Evolutionary conservation across 1,284 basidiomycete genomes (phyloP).

Genomic region (Rhodotorula sp.): DNA sequence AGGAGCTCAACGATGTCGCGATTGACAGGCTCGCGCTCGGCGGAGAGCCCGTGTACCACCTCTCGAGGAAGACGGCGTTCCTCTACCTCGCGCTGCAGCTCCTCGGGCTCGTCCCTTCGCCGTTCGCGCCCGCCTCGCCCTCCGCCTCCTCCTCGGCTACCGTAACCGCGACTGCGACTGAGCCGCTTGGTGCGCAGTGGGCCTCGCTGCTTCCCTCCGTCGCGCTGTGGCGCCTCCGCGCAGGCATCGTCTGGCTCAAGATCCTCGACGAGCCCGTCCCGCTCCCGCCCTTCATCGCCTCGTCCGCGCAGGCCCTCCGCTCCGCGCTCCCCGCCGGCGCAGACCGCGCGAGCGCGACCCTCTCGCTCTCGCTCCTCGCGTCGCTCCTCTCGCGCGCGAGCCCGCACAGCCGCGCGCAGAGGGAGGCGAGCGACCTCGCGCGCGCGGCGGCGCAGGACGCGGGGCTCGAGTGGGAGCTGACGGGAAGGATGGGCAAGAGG

Average conservation of each 20-base stretch:
- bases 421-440: slow-evolving; percentile 75
- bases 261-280: slow-evolving; percentile 83
- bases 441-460: slow-evolving; percentile 74
- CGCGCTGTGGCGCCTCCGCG: slow-evolving; percentile 72
- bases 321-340: slow-evolving; percentile 31
- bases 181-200: slow-evolving; percentile 56
- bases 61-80: slow-evolving; percentile 69
- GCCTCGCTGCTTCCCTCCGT: slow-evolving; percentile 48
- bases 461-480: slow-evolving; percentile 84
- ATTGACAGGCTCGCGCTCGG: slow-evolving; percentile 76
- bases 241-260: slow-evolving; percentile 73
- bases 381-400: slow-evolving; percentile 67
- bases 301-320: slow-evolving; percentile 32
- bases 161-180: not conserved
- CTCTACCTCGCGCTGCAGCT: slow-evolving; percentile 76
- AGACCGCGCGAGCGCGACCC: slow-evolving; percentile 62
- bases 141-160: slow-evolving; percentile 57
- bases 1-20: slow-evolving; percentile 65
- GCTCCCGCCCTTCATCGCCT: slow-evolving; percentile 59
- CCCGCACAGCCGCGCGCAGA: slow-evolving; percentile 55
- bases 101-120: slow-evolving; percentile 58
- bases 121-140: slow-evolving; percentile 51
- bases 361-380: slow-evolving; percentile 80
- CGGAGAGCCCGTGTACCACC: slow-evolving; percentile 96
- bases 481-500: slow-evolving; percentile 87